These are phyloP conservation scores for Suillus tomentosus DNA, from an alignment of 768 basidiomycete species.

Conservation along the genomic window DNA sequence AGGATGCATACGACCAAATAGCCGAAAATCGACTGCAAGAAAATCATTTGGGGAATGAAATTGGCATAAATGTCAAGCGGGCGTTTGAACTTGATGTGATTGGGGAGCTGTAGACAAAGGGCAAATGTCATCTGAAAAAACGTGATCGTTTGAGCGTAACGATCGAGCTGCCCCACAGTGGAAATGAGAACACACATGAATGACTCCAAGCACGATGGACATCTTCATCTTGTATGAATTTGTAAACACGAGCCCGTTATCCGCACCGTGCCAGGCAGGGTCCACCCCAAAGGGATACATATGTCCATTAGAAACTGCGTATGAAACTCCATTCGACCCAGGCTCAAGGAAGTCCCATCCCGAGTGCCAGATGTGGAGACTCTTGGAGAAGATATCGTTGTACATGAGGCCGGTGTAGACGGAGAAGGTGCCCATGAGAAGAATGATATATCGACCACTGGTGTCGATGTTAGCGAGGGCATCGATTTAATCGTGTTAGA, in stretches of 20 bases:
- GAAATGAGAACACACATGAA: conserved; percentile 68
- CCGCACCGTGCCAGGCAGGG: conserved; percentile 92
- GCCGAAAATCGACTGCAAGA: conserved; percentile 97
- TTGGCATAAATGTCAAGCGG: conserved; percentile 87
- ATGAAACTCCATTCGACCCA: conserved; percentile 43
- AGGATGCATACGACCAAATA: conserved; percentile 93
- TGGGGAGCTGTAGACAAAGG: conserved; percentile 92
- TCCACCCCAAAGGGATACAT: conserved; percentile 95
- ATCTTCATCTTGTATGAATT: conserved; percentile 99
- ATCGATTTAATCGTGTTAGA: conserved; percentile 11
- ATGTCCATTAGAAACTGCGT: conserved; percentile 59
- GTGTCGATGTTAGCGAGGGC: conserved; percentile 26
- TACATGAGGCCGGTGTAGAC: conserved; percentile 97
- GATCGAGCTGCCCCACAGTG: not conserved
- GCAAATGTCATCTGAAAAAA: conserved; percentile 92
- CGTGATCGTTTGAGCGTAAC: conserved; percentile 17
- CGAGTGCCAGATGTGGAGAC: conserved; percentile 83
- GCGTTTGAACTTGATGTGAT: conserved; percentile 93
- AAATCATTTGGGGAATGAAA: conserved; percentile 96
- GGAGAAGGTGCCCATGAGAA: conserved; percentile 97
- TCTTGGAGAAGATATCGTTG: conserved; percentile 98
- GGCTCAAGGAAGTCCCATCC: conserved; percentile 82
- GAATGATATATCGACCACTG: conserved; percentile 97
- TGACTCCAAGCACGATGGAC: conserved; percentile 94
- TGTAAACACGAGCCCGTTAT: conserved; percentile 89